phyloP scores from a whole-genome alignment of 148 eudicot genomes.

The Hydrangea macrophylla region DNA sequence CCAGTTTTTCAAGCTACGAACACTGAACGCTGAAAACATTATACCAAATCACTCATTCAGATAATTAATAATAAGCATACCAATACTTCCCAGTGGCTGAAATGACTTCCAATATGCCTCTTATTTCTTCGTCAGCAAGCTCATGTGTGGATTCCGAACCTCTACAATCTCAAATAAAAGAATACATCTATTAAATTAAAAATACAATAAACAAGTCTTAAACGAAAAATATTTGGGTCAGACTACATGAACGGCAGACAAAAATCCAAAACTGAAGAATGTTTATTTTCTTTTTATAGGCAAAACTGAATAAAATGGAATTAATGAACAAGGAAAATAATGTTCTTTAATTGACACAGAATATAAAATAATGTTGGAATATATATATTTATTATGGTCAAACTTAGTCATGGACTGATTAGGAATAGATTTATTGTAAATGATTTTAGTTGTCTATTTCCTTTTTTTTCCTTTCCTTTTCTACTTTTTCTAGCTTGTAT shows the following conservation, averaged over 20 bases:
- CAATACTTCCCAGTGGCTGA: slow-evolving; percentile 83
- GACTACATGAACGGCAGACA: not conserved
- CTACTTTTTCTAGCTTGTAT: too few species aligned
- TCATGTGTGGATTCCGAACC: slow-evolving; percentile 36
- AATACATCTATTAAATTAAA: not conserved
- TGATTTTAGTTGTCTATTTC: too few species aligned
- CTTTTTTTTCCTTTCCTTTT: too few species aligned
- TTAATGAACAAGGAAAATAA: not conserved
- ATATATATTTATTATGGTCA: too few species aligned
- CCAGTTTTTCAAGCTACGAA: too few species aligned
- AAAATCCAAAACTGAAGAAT: not conserved
- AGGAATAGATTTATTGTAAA: too few species aligned
- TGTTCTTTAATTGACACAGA: too few species aligned
- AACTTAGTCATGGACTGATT: too few species aligned
- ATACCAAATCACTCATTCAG: not conserved
- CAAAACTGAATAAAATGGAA: not conserved
- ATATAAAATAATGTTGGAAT: too few species aligned
- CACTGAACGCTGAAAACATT: not conserved
- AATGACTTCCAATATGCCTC: slow-evolving; percentile 48
- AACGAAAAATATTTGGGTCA: too few species aligned
- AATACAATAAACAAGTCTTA: not conserved
- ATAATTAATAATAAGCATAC: slow-evolving; percentile 34
- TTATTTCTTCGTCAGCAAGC: slow-evolving; percentile 58
- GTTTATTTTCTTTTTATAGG: too few species aligned
- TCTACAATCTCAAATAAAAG: slow-evolving; percentile 29